These are phyloP conservation scores for Agaricus subrufescens DNA, from an alignment of 768 basidiomycete genomes.

Conservation along the genomic window DNA sequence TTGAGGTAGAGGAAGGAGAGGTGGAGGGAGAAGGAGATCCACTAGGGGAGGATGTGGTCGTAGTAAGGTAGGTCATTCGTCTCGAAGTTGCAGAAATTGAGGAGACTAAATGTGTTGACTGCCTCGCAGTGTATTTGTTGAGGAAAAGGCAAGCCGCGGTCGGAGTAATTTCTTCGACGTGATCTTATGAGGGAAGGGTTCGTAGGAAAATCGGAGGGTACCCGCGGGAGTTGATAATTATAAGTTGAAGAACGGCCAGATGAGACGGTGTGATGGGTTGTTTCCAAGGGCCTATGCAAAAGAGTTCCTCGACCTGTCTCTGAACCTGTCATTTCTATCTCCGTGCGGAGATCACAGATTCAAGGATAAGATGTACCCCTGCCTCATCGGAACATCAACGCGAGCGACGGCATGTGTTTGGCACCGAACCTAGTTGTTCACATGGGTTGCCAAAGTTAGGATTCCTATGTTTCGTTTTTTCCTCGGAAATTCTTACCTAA, in stretches of 20 bases:
- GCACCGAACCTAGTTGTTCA: slow-evolving; percentile 24
- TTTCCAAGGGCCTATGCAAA: slow-evolving; percentile 39
- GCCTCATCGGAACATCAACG: slow-evolving; percentile 35
- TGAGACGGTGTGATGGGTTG: slow-evolving; percentile 37
- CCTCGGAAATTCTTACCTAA: slow-evolving; percentile 16
- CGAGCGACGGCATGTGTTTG: slow-evolving; percentile 32
- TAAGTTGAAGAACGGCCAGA: slow-evolving; percentile 30
- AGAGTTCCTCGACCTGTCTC: slow-evolving; percentile 23
- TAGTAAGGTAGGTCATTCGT: slow-evolving; percentile 48
- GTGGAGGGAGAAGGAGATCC: slow-evolving; percentile 47
- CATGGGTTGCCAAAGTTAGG: slow-evolving; percentile 12
- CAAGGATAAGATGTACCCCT: slow-evolving; percentile 15
- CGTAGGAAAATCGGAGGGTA: slow-evolving; percentile 30
- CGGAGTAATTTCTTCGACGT: slow-evolving; percentile 33
- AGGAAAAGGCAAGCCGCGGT: slow-evolving; percentile 27
- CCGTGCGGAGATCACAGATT: slow-evolving; percentile 17
- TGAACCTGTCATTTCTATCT: slow-evolving; percentile 19
- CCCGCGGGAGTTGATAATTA: slow-evolving; percentile 24
- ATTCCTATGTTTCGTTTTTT: slow-evolving; percentile 1
- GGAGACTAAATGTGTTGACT: slow-evolving; percentile 14
- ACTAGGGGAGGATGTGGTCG: slow-evolving; percentile 39
- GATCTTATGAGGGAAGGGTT: slow-evolving; percentile 28
- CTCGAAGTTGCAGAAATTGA: slow-evolving; percentile 8
- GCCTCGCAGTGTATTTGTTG: slow-evolving; percentile 20
- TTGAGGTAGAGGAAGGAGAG: slow-evolving; percentile 40